Evolutionary conservation across 2,329 filamentous ascomycete species (phyloP), one percentile per base, ranked within the genome.

Genomic region (Pseudofabraea citricarpa): DNA sequence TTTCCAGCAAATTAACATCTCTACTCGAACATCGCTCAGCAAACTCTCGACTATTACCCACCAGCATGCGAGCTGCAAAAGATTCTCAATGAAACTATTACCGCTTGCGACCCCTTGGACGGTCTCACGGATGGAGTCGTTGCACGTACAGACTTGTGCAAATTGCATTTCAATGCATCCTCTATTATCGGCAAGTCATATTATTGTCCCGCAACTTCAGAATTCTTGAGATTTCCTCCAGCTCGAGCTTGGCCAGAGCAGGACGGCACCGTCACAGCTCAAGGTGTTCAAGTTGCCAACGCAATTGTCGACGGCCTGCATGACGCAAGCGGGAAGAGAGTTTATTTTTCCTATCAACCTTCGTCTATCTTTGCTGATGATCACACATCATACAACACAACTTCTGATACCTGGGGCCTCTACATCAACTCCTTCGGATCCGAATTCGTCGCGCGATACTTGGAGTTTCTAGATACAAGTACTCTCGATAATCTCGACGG

Each of bases 111-210:
- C 36, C 29, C 36, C 20, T 37, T 45, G 8, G 43, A 45, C 18
- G 43, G 43, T 16, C 31, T 18, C 20, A 45, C 43, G 1, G 43
- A 45, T 13, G 43, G 43, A 6, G 37, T 45, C 9, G 27, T 73
- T 16, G 61, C 67, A 10, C 64, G 70, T 5, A 67, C 65, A 1
- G 70, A 72, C 38, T 63, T 73, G 8, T 73, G 70, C 61, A 63
- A 61, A 44, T 50, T 71, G 12, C 50, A 68, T 36, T 71, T 70
- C 56, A 65, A 76, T 52, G 51, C 72, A 24, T 67, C 56, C 45
- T 58, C 63, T 10, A 67, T 65, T 35, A 59, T 75, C 44, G 74
- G 73, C 22, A 49, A 63, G 41, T 39, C 65, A 3, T 77, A 65
- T 58, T 65, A 53, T 53, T 74, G 61, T 41, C 64, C 56, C 36